These are phyloP conservation scores for Brettanomyces anomalus DNA, from an alignment of 805 yeast species.

Conservation along the genomic window DNA sequence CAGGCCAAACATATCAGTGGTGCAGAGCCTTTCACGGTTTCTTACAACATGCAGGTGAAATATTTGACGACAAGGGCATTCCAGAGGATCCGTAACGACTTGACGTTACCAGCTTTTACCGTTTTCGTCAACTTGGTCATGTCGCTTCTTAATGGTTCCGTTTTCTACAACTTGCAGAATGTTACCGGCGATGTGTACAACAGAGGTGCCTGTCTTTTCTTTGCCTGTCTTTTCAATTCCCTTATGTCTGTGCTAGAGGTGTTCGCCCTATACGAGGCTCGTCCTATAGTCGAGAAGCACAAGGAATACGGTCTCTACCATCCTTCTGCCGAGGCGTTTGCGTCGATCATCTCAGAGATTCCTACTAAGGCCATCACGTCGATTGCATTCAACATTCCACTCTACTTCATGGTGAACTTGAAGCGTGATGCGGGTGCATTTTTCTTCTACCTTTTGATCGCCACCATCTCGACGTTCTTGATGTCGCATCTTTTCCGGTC, in stretches of 20 bases:
- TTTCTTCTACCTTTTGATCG: slow-evolving; percentile 41
- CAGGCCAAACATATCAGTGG: slow-evolving; percentile 40
- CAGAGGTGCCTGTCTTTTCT: slow-evolving; percentile 57
- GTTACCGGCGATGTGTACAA: slow-evolving; percentile 38
- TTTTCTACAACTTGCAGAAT: slow-evolving; percentile 39
- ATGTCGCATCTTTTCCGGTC: slow-evolving; percentile 48
- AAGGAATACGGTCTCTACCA: slow-evolving; percentile 45
- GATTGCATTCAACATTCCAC: slow-evolving; percentile 37
- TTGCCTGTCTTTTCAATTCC: slow-evolving; percentile 52
- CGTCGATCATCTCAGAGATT: slow-evolving; percentile 41
- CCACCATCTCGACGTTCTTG: slow-evolving; percentile 31
- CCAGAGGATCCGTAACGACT: slow-evolving; percentile 41
- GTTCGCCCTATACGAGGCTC: slow-evolving; percentile 40
- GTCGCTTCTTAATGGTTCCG: slow-evolving; percentile 46
- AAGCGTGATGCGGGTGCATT: slow-evolving; percentile 41
- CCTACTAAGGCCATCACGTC: slow-evolving; percentile 37
- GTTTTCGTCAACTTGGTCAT: slow-evolving; percentile 37
- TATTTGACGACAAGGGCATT: slow-evolving; percentile 37
- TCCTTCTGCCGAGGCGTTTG: slow-evolving; percentile 51
- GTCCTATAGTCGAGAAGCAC: slow-evolving; percentile 50
- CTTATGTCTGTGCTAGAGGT: slow-evolving; percentile 52
- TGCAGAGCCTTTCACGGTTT: slow-evolving; percentile 42
- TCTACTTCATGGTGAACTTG: slow-evolving; percentile 44
- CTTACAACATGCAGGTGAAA: slow-evolving; percentile 41
- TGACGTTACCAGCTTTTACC: slow-evolving; percentile 34